Conservation (phyloP, 352 stramenopile species). For the Phytophthora foliorum region DNA sequence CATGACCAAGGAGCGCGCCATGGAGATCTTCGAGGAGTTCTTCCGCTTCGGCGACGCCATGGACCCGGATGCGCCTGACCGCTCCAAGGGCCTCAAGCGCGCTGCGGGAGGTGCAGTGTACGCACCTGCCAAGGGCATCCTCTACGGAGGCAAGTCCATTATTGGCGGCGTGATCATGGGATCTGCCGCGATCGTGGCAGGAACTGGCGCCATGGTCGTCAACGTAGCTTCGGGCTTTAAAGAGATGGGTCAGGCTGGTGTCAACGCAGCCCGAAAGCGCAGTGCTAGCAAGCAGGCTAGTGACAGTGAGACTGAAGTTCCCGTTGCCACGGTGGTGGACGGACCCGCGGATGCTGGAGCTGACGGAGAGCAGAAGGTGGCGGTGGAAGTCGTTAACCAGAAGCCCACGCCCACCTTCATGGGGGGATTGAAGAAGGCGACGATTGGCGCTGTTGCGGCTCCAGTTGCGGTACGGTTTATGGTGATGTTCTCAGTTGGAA, state of each 20-base stretch:
- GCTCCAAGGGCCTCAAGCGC: conserved; percentile 81
- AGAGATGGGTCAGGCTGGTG: conserved; percentile 88
- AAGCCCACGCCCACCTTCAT: conserved; percentile 86
- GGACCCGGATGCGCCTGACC: conserved; percentile 83
- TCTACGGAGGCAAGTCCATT: conserved; percentile 89
- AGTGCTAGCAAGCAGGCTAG: conserved; percentile 57
- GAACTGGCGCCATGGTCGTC: conserved; percentile 82
- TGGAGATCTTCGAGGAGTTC: conserved; percentile 90
- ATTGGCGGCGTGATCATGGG: conserved; percentile 88
- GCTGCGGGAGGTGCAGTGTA: conserved; percentile 85
- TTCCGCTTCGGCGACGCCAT: conserved; percentile 89
- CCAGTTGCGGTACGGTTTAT: conserved; percentile 71
- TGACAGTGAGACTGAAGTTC: conserved; percentile 50
- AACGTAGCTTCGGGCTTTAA: conserved; percentile 88
- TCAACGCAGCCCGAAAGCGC: conserved; percentile 77
- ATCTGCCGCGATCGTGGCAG: conserved; percentile 79
- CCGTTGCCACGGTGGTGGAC: conserved; percentile 26
- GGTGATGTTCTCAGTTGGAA: neutral
- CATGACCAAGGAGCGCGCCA: conserved; percentile 86
- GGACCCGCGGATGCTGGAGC: conserved; percentile 20
- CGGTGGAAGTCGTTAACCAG: conserved; percentile 56
- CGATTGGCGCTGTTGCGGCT: conserved; percentile 80
- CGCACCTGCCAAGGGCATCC: conserved; percentile 79
- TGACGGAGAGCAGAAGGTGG: conserved; percentile 31
- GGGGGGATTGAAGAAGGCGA: conserved; percentile 88